Evolutionary conservation across 306 rosid species (phyloP), one percentile per base, ranked within the genome.

Genomic region (Ormosia semicastrata): DNA sequence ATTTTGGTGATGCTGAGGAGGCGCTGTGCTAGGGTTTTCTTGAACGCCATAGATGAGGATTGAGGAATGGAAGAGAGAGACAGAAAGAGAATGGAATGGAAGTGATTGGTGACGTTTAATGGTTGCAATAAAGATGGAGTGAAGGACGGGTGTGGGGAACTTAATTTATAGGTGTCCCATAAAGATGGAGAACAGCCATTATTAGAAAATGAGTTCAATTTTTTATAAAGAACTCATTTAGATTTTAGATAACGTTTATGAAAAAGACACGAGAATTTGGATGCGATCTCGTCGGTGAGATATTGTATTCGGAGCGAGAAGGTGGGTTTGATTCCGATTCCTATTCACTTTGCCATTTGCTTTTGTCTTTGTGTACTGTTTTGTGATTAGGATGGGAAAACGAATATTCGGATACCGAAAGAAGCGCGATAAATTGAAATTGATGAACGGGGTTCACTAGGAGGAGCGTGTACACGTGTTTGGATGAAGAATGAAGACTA

Each of bases 21-120:
- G 67, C 96, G 93, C 59, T 91, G 89, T 14, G 93, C 89, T 5
- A 94, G 83, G 73, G 89, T 79, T 89, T 89, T 91, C 83, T 86
- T 90, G 54, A 84, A 87, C 89, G 97, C 95, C 98, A 95, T 94
- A 71, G 75, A 41, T 33, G 24, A 62, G 30, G 29, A 64, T 47
- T 43, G 44, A 33, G n/a, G 40, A 56, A 44, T 60, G n/a, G n/a
- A 8, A 65, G 30, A 4, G 15, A 11, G 8, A 30, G 8, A 24
- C 7, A 8, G 24, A 60, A 41, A 67, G 39, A 1, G 49, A 63
- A 50, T 9, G 2, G 3, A 60, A 34, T 50, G 41, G 13, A 50
- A 3, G 60, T 57, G 7, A 37, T 15, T 32, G 46, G 17, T 37
- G 11, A 46, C 9, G 62, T 10, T 57, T 5, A 52, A 37, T 39